Evolutionary conservation across 805 yeast species (phyloP).

Genomic region (Dipodascus geniculatus): DNA sequence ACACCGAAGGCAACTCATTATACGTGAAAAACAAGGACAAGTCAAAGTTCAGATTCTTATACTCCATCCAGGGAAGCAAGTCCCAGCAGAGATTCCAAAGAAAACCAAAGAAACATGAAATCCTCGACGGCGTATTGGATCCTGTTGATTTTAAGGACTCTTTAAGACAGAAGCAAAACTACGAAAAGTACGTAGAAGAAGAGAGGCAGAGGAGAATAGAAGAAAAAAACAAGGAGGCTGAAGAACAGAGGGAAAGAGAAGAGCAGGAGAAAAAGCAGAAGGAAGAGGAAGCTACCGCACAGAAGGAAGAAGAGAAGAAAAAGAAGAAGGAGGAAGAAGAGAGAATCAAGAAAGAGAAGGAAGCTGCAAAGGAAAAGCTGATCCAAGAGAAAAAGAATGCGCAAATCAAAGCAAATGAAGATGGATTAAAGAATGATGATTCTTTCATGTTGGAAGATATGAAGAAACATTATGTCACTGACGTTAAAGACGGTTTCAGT

Average conservation of each 20-base stretch:
- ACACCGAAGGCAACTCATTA: neutral
- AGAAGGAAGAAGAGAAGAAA: conserved; percentile 2
- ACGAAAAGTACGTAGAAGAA: conserved; percentile 8
- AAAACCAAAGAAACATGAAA: neutral
- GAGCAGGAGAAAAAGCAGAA: conserved; percentile 4
- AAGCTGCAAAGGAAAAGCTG: conserved; percentile 8
- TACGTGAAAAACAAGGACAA: neutral
- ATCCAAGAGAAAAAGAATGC: neutral
- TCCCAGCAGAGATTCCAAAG: neutral
- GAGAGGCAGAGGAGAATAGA: conserved; percentile 8
- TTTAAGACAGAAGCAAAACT: neutral
- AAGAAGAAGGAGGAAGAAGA: conserved; percentile 4
- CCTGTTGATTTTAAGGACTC: neutral
- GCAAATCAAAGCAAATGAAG: neutral
- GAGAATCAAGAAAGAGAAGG: conserved; percentile 7
- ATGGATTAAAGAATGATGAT: neutral
- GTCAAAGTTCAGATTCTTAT: conserved; percentile 1
- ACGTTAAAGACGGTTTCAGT: neutral
- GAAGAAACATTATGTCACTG: neutral
- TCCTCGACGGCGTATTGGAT: conserved; percentile 1
- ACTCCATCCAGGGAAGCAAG: neutral
- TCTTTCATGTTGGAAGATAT: neutral
- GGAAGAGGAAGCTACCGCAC: neutral
- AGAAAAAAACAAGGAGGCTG: conserved; percentile 10
- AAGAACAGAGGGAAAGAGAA: conserved; percentile 9